Evolutionary conservation across 768 basidiomycete species (phyloP).

Genomic region (Mycena filopes): DNA sequence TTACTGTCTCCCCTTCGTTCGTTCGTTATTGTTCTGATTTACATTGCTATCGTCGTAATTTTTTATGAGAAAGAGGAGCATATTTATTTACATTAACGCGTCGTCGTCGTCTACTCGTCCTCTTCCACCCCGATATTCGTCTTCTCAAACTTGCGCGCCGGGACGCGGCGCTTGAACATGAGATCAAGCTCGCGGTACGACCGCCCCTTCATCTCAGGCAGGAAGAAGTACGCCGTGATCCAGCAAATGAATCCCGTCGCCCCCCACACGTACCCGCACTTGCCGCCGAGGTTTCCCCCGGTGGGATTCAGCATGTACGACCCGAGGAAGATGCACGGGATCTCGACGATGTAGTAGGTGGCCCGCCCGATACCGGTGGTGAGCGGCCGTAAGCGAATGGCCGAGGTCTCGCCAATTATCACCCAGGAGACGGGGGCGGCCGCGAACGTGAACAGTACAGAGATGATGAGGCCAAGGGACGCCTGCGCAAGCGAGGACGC

Average conservation of each 20-base stretch:
- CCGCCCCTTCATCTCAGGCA: constrained; percentile 34
- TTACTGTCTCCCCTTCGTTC: no score
- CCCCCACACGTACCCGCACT: constrained; percentile 34
- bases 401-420: constrained; percentile 30
- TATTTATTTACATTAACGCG: no score
- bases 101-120: constrained; percentile 21
- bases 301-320: constrained; percentile 34
- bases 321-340: constrained; percentile 33
- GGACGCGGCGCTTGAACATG: constrained; percentile 28
- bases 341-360: constrained; percentile 33
- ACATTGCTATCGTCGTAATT: no score
- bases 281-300: constrained; percentile 32
- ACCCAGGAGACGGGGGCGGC: constrained; percentile 31
- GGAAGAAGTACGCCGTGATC: constrained; percentile 25
- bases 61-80: no score
- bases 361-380: constrained; percentile 33
- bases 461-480: constrained; percentile 29
- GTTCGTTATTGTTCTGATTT: no score
- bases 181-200: constrained; percentile 35
- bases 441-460: constrained; percentile 31
- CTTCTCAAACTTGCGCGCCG: constrained; percentile 28
- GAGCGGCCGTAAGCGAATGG: constrained; percentile 29
- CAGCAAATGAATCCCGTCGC: constrained; percentile 15
- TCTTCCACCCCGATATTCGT: constrained; percentile 21
- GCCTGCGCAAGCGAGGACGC: constrained; percentile 23